Base-by-base conservation (phyloP, 352 stramenopile species). In the Phytophthora megakarya region DNA sequence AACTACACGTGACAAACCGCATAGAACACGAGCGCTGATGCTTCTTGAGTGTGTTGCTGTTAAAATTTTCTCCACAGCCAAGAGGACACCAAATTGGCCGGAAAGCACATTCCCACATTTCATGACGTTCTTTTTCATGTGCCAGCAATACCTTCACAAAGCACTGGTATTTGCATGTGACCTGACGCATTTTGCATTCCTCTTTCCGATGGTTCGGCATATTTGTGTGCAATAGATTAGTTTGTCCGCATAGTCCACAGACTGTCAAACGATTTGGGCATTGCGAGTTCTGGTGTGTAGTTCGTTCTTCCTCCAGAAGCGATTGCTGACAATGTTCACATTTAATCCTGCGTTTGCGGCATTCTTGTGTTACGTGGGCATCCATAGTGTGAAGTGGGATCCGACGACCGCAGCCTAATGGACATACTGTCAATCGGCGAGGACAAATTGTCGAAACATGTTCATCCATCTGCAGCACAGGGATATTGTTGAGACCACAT, bases 81-180 rank as follows among this genome's bases (percentile, higher is more conserved):
- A 93, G 71, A 5, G 83, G 78, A 55, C 85, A 93, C 70, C 75
- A 86, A 40, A 90, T 84, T 1, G 76, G 61, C 4, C 85, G 78
- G 5, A 85, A 76, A 3, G 67, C 50, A 49, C 83, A 93, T 50
- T 92, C 81, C 47, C 75, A 76, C 47, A 59, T 64, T 61, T 93
- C 85, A 58, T 93, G 85, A 0, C 59, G 70, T 8, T 73, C 55
- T 56, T 87, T 75, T 35, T 84, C 80, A 28, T 92, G 72, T 2
- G 82, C 82, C n/a, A 80, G 64, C 30, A 91, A 59, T 15, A 48
- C 3, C 48, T 83, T 84, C 12, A 73, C 62, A 32, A 78, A 84
- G 52, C 83, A 87, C 7, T 75, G 53, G 43, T 80, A 75, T 19
- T 65, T 71, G 48, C 85, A 92, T 11, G 44, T 54, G 30, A 90